Evolutionary conservation across 2,329 filamentous ascomycete species (phyloP).

Genomic region (Cyphellophora attinorum): DNA sequence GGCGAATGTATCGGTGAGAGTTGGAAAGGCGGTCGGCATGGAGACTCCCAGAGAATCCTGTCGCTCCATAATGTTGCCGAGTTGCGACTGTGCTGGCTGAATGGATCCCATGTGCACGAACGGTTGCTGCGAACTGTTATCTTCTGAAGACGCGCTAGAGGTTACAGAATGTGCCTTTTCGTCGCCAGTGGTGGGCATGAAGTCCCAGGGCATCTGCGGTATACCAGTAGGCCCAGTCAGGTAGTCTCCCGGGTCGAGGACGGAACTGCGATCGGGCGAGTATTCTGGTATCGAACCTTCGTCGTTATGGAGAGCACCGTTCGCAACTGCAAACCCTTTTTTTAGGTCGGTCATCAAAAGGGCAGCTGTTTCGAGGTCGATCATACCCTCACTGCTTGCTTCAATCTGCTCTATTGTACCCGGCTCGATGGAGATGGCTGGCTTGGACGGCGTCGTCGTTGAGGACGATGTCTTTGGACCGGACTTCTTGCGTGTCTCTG

Average conservation of each 20-base stretch:
- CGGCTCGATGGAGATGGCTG: conserved; percentile 70
- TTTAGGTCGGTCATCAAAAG: conserved; percentile 98
- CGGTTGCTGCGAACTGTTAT: conserved; percentile 50
- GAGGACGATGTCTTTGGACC: conserved; percentile 55
- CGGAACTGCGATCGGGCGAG: conserved; percentile 58
- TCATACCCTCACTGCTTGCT: conserved; percentile 77
- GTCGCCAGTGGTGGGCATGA: conserved; percentile 63
- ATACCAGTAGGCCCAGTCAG: conserved; percentile 69
- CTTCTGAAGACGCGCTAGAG: conserved; percentile 58
- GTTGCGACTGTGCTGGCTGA: conserved; percentile 51
- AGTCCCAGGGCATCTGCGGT: conserved; percentile 88
- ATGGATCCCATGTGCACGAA: conserved; percentile 50
- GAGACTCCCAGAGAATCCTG: conserved; percentile 49
- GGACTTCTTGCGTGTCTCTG: conserved; percentile 21
- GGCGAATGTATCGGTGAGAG: conserved; percentile 62
- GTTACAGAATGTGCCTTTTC: conserved; percentile 67
- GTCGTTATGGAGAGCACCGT: conserved; percentile 39
- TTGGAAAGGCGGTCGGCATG: conserved; percentile 56
- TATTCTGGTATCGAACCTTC: conserved; percentile 51
- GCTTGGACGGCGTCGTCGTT: conserved; percentile 53
- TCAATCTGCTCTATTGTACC: conserved; percentile 87
- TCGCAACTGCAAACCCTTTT: conserved; percentile 68
- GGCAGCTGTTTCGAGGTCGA: conserved; percentile 92
- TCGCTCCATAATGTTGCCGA: conserved; percentile 61
- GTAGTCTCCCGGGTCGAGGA: conserved; percentile 72